Evolutionary conservation across 2,329 filamentous ascomycete species (phyloP), one percentile per base, ranked within the genome.

Genomic region (Aspergillus candidus): DNA sequence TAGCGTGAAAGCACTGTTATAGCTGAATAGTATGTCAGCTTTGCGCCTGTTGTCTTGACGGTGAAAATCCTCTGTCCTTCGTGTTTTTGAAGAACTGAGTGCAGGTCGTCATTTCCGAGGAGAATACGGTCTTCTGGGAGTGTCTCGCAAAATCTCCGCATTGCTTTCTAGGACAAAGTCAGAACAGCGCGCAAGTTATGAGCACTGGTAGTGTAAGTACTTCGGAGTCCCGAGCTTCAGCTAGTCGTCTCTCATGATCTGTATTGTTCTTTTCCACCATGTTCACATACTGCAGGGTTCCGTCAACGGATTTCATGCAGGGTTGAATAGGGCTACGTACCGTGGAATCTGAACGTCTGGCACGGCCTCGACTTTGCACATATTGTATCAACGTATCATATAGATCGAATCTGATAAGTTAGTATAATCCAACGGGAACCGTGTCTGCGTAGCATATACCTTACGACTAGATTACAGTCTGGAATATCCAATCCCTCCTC

Each of bases 351-450:
- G 70, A 65, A 56, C 88, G 85, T 32, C 93, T 79, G 11, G 93
- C 93, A 42, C 93, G 80, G 0, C 93, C 93, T 50, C 88, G 80
- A 11, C 90, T 96, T 63, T 98, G 93, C 14, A 97, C 83, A 60
- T 96, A 97, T 59, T 94, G 87, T 41, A 97, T 97, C 65, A 95
- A 82, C 0, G 91, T 96, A 10, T 77, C 75, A 66, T 89, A 95
- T 2, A 94, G 76, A 60, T 97, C 88, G 57, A 96, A 98, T 2
- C 90, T 70, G 36, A 10, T 33, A 3, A 13, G 18, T 60, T 27
- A 59, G 50, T n/a, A 35, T 11, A 18, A 33, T 2, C 13, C 14
- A 32, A 17, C 8, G 15, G 15, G 2, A 2, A 31, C 2, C 4
- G 17, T 11, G 37, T 11, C 4, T 7, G 10, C 13, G 3, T 2